phyloP scores from a whole-genome alignment of 495 filamentous ascomycete species.

The Pyrenula aspistea region DNA sequence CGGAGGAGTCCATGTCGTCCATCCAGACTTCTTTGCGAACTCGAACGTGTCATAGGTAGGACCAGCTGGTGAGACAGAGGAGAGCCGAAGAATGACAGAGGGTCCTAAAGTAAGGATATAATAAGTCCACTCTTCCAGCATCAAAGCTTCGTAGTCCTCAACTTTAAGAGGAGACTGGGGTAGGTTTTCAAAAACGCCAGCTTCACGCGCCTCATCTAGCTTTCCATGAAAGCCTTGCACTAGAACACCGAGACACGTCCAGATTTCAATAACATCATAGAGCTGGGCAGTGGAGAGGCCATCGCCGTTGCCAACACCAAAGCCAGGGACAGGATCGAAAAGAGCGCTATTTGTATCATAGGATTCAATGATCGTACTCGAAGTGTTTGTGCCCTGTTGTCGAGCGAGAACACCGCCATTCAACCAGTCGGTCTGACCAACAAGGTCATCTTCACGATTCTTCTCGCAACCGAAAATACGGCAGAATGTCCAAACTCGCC shows the following conservation, averaged over 20 bases:
- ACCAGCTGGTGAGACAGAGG: slow-evolving; percentile 30
- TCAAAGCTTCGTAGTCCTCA: slow-evolving; percentile 15
- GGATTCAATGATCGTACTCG: slow-evolving; percentile 27
- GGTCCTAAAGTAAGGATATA: slow-evolving; percentile 50
- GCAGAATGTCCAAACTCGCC: slow-evolving; percentile 62
- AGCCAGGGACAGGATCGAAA: slow-evolving; percentile 43
- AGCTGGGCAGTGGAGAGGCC: slow-evolving; percentile 45
- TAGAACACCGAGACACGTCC: slow-evolving; percentile 48
- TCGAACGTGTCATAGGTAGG: slow-evolving; percentile 34
- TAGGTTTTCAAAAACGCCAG: slow-evolving; percentile 40
- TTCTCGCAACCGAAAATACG: slow-evolving; percentile 51
- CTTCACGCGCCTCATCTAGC: slow-evolving; percentile 38
- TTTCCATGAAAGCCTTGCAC: slow-evolving; percentile 46
- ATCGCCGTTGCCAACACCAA: slow-evolving; percentile 44
- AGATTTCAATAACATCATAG: slow-evolving; percentile 56
- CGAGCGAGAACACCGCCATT: slow-evolving; percentile 41
- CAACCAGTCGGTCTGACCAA: slow-evolving; percentile 56
- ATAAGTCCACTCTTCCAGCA: slow-evolving; percentile 49
- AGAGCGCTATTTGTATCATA: slow-evolving; percentile 41
- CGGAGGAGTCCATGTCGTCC: slow-evolving; percentile 43
- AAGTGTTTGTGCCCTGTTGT: slow-evolving; percentile 20
- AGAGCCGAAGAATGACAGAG: slow-evolving; percentile 41
- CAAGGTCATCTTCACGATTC: slow-evolving; percentile 46
- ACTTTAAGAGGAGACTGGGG: not conserved
- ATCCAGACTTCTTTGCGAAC: slow-evolving; percentile 38